Evolutionary conservation across 352 stramenopile species (phyloP).

Genomic region (Phytophthora aleatoria): DNA sequence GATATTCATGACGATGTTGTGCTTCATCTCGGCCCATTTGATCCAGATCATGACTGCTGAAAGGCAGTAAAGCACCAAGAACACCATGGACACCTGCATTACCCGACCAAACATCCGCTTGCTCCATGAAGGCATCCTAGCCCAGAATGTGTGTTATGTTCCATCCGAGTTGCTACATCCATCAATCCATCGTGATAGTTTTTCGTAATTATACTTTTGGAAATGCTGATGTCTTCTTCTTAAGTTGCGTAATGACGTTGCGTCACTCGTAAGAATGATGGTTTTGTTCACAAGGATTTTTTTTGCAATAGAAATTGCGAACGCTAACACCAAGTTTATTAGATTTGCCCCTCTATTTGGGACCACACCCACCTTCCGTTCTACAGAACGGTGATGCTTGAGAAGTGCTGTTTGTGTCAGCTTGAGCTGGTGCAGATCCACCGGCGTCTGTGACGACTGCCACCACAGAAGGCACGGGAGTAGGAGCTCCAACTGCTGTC

Average conservation of each 20-base stretch:
- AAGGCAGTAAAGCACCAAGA: slow-evolving; percentile 35
- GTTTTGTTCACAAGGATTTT: no score
- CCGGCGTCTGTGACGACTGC: slow-evolving; percentile 13
- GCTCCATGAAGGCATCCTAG: slow-evolving; percentile 6
- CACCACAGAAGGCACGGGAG: slow-evolving; percentile 21
- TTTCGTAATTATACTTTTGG: no score
- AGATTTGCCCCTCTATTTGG: neutral
- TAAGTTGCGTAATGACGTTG: no score
- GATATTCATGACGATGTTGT: slow-evolving; percentile 4
- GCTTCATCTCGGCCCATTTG: slow-evolving; percentile 35
- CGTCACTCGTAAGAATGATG: no score
- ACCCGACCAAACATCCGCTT: slow-evolving; percentile 14
- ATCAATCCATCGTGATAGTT: slow-evolving; percentile 6
- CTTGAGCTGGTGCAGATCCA: neutral
- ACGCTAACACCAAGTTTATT: slow-evolving; percentile 14
- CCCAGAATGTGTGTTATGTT: neutral
- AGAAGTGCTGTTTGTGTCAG: neutral
- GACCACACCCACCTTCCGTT: neutral
- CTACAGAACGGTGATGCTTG: neutral
- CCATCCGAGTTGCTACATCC: neutral
- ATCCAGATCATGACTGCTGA: slow-evolving; percentile 35
- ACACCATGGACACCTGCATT: slow-evolving; percentile 8
- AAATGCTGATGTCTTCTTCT: no score
- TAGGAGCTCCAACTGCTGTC: slow-evolving; percentile 29
- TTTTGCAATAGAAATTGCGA: slow-evolving; percentile 1